A percentile compares a stretch with the other conserved stretches of the same genome.
Evolutionary conservation across 192 early-diverging fungal species (phyloP).

Genomic region (Coemansia sp.): DNA sequence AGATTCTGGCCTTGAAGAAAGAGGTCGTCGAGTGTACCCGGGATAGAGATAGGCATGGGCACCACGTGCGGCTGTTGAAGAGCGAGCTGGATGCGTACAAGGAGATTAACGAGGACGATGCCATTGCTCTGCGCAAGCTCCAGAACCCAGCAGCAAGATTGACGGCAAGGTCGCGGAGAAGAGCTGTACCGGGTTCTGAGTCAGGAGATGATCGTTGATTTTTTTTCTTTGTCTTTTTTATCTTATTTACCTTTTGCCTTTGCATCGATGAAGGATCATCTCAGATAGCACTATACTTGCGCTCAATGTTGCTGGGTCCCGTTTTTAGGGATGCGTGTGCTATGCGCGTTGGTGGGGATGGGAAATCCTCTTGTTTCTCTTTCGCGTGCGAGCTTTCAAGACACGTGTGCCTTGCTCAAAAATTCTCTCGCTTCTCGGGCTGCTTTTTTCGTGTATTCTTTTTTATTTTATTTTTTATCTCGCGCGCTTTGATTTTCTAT

Average conservation of each 20-base stretch:
- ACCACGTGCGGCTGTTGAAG: conserved; percentile 25
- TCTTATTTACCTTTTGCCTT: conserved; percentile 2
- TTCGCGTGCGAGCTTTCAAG: background rate
- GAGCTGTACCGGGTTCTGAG: background rate
- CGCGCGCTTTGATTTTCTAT: background rate
- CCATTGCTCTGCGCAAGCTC: conserved; percentile 12
- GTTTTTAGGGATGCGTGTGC: background rate
- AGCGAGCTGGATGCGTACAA: conserved; percentile 50
- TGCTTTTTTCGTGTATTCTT: conserved; percentile 2
- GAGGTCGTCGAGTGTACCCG: conserved; percentile 38
- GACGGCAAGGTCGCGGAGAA: background rate
- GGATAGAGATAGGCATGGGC: conserved; percentile 32
- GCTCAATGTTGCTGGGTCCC: background rate
- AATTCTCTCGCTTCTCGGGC: background rate
- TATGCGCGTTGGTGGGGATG: background rate
- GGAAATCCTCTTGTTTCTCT: background rate
- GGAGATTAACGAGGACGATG: conserved; percentile 43
- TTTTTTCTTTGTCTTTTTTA: background rate
- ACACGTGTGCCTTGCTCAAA: background rate
- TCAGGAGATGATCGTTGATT: conserved; percentile 13
- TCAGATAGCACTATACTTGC: background rate
- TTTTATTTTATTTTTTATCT: conserved; percentile 1
- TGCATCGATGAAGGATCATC: background rate
- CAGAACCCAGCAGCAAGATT: background rate
- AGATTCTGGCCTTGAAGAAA: conserved; percentile 44